These are phyloP conservation scores for Mycena vulgaris DNA, from an alignment of 768 basidiomycete species.

Conservation along the genomic window DNA sequence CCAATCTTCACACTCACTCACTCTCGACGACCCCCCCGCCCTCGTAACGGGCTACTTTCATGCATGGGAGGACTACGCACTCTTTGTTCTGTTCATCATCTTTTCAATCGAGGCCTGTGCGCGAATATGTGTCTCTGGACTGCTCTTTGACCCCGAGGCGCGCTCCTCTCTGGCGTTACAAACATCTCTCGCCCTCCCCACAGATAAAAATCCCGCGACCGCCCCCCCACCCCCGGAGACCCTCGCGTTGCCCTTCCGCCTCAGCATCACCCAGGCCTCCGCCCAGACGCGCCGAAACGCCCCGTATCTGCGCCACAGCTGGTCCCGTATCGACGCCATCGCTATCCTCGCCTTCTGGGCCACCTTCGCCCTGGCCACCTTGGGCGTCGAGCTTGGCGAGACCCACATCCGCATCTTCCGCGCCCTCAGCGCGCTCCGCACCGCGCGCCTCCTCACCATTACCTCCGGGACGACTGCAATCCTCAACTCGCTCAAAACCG, in stretches of 20 bases:
- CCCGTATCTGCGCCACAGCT: conserved; percentile 93
- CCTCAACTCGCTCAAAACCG: conserved; percentile 92
- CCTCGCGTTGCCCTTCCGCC: conserved; percentile 73
- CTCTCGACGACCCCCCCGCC: conserved; percentile 62
- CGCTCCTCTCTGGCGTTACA: too few species aligned
- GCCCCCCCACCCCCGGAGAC: conserved; percentile 51
- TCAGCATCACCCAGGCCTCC: conserved; percentile 70
- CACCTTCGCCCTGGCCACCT: conserved; percentile 78
- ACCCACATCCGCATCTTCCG: conserved; percentile 91
- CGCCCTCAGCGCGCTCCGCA: conserved; percentile 89
- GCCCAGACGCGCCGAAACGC: conserved; percentile 76
- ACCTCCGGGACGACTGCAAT: conserved; percentile 97
- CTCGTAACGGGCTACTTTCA: conserved; percentile 82
- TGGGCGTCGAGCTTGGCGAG: conserved; percentile 76
- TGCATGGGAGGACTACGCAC: conserved; percentile 88
- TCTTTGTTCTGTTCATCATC: conserved; percentile 89
- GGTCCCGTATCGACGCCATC: conserved; percentile 91
- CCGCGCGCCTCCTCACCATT: conserved; percentile 85
- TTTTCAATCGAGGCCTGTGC: conserved; percentile 93
- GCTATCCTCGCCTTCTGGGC: conserved; percentile 93
- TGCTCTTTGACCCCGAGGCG: conserved; percentile 88
- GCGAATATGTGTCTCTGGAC: conserved; percentile 91
- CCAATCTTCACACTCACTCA: conserved; percentile 78
- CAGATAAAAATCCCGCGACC: conserved; percentile 50
- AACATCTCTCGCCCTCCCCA: conserved; percentile 51